Percentiles rank a stretch among this genome's conserved stretches.
Evolutionary conservation across 768 basidiomycete species (phyloP).

Genomic region (Auricularia cornea): DNA sequence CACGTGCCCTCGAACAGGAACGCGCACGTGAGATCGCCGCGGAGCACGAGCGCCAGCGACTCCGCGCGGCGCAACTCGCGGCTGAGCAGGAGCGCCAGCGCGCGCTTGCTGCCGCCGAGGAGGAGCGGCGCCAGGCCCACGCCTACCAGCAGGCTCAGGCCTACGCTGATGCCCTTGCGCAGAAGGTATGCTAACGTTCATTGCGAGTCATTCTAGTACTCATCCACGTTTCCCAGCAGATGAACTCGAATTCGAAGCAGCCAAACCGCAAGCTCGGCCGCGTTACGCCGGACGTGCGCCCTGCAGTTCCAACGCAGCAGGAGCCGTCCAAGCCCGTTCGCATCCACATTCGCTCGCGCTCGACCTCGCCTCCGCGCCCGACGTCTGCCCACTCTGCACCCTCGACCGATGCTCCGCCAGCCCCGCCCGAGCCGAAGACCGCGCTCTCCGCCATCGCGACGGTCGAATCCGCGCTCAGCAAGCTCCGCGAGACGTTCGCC

Average conservation of each 20-base stretch:
- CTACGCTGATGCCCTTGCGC: background rate
- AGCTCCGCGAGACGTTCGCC: slow-evolving; percentile 14
- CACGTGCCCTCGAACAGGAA: too few species aligned
- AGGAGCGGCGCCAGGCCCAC: background rate
- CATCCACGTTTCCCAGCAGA: background rate
- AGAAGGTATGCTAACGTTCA: background rate
- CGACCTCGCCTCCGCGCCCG: background rate
- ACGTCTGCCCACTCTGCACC: background rate
- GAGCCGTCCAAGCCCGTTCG: background rate
- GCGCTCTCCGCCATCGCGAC: slow-evolving; percentile 4
- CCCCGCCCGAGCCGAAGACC: background rate
- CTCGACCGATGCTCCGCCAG: background rate
- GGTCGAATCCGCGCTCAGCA: slow-evolving; percentile 15
- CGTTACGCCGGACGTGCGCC: background rate
- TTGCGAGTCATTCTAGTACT: background rate
- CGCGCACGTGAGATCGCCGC: too few species aligned
- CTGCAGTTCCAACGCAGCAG: background rate
- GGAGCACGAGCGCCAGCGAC: background rate
- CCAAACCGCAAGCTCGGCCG: background rate
- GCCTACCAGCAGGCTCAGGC: background rate
- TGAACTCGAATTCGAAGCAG: background rate
- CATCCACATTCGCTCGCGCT: background rate
- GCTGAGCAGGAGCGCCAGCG: background rate
- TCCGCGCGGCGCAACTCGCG: background rate
- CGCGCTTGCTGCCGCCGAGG: background rate